Conservation (phyloP, 108 stramenopile genomes). For the Skeletonema tropicum region DNA sequence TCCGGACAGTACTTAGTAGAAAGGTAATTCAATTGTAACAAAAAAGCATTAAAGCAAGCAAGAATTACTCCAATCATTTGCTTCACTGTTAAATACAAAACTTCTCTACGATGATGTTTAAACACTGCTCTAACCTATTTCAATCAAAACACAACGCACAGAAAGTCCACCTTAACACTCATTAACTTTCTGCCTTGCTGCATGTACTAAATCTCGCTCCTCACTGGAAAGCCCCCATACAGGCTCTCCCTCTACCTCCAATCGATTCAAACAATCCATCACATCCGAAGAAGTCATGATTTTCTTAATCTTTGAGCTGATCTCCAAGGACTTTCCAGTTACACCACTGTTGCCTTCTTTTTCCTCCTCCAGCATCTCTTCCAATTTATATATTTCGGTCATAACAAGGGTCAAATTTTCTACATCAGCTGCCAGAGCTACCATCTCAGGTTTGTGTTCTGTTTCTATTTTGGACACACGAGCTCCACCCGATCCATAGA, state of each 20-base stretch:
- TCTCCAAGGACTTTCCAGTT: constrained; percentile 52
- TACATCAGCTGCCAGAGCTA: constrained; percentile 67
- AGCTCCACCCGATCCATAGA: constrained; percentile 78
- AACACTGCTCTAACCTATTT: not conserved
- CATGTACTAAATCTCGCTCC: constrained; percentile 67
- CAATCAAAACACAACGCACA: not conserved
- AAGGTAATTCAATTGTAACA: not conserved
- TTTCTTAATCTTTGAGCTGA: constrained; percentile 64
- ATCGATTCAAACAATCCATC: constrained; percentile 58
- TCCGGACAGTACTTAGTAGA: not conserved
- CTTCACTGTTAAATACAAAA: no score
- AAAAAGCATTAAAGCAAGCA: not conserved
- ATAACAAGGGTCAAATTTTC: constrained; percentile 58
- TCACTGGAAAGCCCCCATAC: constrained; percentile 72
- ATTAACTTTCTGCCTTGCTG: constrained; percentile 69
- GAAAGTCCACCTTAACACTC: constrained; percentile 44
- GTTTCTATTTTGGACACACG: constrained; percentile 39
- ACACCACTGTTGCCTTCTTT: constrained; percentile 32
- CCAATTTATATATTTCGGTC: constrained; percentile 58
- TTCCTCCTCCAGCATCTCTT: constrained; percentile 49
- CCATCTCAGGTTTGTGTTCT: constrained; percentile 54
- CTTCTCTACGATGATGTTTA: not conserved
- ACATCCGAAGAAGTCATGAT: constrained; percentile 65
- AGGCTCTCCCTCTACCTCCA: constrained; percentile 74
- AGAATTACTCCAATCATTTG: no score